Evolutionary conservation across 2,329 filamentous ascomycete species (phyloP), one percentile per base, ranked within the genome.

Genomic region (Pleurostoma richardsiae): DNA sequence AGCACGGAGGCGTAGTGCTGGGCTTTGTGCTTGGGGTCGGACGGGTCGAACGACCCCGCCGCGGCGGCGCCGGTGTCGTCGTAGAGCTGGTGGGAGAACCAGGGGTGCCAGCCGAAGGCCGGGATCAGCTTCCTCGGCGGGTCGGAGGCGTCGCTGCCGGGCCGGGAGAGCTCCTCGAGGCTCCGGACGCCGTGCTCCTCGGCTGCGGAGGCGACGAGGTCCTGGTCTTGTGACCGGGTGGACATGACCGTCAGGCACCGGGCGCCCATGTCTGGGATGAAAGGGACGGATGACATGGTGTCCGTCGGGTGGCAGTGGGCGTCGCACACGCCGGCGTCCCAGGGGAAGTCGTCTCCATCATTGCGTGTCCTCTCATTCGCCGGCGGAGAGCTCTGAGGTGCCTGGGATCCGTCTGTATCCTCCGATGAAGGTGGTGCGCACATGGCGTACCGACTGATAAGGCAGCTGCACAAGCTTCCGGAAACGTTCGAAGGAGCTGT

Each of bases 281-380:
- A 64, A 8, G 71, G 54, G 42, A 87, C 65, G 19, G 75, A 80
- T 39, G 74, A 66, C 77, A 90, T 83, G 26, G 83, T 88, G 63
- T 92, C 88, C 29, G 88, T 92, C 4, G 88, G 88, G 61, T 94
- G 88, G 64, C 88, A 92, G 69, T 94, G 88, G 27, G 88, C 86
- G 61, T 94, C 88, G 60, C 77, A 88, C 49, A 89, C 72, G 42
- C 83, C 84, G 30, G 84, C 65, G 47, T 85, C 74, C 86, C 86
- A 90, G 10, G 86, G 86, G 54, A 85, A 83, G 29, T 36, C 33
- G 33, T 36, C 33, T 8, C 19, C 19, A 19, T 19, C 19, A 19
- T 19, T 19, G 19, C 19, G 2, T 19, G 19, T 19, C 19, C 19
- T 19, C 19, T 19, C 19, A 19, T 19, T 19, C 19, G 19, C 19